Conservation (phyloP, 2,329 filamentous ascomycete species). For the Trichoderma sp. region DNA sequence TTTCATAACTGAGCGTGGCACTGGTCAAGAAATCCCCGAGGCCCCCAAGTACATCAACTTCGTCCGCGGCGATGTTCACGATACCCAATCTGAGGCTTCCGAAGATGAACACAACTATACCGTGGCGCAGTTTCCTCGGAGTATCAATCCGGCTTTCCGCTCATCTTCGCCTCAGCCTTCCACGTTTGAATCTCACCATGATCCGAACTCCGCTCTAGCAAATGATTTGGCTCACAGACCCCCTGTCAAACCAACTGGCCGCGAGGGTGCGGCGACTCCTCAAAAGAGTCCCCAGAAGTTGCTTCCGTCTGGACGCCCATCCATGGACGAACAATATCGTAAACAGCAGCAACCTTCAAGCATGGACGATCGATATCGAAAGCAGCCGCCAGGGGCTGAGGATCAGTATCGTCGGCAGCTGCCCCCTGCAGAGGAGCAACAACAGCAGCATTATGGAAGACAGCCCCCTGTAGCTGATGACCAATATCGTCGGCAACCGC, state of each 20-base stretch:
- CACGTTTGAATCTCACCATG: slow-evolving; percentile 86
- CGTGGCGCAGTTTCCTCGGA: slow-evolving; percentile 91
- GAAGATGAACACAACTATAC: slow-evolving; percentile 82
- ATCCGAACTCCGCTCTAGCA: slow-evolving; percentile 71
- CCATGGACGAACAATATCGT: slow-evolving; percentile 24
- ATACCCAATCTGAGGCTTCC: slow-evolving; percentile 76
- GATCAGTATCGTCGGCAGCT: slow-evolving; percentile 21
- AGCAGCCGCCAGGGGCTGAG: slow-evolving; percentile 18
- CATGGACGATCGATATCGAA: slow-evolving; percentile 10
- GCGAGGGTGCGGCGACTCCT: slow-evolving; percentile 50
- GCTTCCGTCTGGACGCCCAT: slow-evolving; percentile 20
- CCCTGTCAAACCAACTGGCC: slow-evolving; percentile 41
- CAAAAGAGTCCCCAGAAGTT: slow-evolving; percentile 41
- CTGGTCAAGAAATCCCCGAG: slow-evolving; percentile 95
- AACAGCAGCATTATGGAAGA: slow-evolving; percentile 13
- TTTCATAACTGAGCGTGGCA: slow-evolving; percentile 87
- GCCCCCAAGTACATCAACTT: slow-evolving; percentile 99
- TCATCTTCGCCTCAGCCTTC: slow-evolving; percentile 96
- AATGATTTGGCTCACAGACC: slow-evolving; percentile 63
- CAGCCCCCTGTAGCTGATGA: slow-evolving; percentile 13
- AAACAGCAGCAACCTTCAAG: slow-evolving; percentile 23
- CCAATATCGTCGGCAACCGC: slow-evolving; percentile 9
- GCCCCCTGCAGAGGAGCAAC: neutral
- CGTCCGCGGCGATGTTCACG: slow-evolving; percentile 79
- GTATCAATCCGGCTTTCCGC: slow-evolving; percentile 92